These are phyloP conservation scores for Globisporangium barbulae DNA, from an alignment of 352 stramenopile genomes.

Conservation along the genomic window DNA sequence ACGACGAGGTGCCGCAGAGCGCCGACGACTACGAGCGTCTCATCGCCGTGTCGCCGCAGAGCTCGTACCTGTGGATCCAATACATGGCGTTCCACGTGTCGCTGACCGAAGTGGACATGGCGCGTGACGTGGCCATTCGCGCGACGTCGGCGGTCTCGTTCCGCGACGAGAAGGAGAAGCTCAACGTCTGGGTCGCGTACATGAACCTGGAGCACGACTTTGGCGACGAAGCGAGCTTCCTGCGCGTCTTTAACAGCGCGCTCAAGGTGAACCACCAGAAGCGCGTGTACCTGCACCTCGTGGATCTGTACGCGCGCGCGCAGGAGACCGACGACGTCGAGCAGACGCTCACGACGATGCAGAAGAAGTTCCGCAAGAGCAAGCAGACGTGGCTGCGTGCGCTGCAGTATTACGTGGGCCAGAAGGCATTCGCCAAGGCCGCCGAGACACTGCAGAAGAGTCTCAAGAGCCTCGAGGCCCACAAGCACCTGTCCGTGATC, in stretches of 20 bases:
- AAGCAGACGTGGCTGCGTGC: constrained; percentile 89
- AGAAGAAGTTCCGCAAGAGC: constrained; percentile 92
- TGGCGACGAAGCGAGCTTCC: constrained; percentile 88
- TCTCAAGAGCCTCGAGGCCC: constrained; percentile 87
- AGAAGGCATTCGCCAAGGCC: constrained; percentile 66
- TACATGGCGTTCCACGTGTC: constrained; percentile 98
- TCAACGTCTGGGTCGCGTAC: constrained; percentile 96
- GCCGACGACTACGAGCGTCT: constrained; percentile 95
- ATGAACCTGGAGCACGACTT: constrained; percentile 97
- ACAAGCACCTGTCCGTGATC: constrained; percentile 95
- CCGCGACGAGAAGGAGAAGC: constrained; percentile 94
- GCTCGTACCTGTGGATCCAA: constrained; percentile 96
- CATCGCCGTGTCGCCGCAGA: constrained; percentile 92
- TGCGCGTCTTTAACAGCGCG: constrained; percentile 90
- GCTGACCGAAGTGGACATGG: constrained; percentile 91
- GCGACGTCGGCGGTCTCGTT: constrained; percentile 95
- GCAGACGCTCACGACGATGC: constrained; percentile 78
- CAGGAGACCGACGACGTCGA: constrained; percentile 66
- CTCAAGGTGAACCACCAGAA: constrained; percentile 95
- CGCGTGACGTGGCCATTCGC: constrained; percentile 90
- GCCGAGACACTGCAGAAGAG: constrained; percentile 90
- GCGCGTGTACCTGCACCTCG: constrained; percentile 93
- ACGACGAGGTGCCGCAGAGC: constrained; percentile 90
- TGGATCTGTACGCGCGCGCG: constrained; percentile 89
- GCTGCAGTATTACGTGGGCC: constrained; percentile 84